Evolutionary conservation across 1,284 basidiomycete genomes (phyloP).

Genomic region (Pholiota adiposa): DNA sequence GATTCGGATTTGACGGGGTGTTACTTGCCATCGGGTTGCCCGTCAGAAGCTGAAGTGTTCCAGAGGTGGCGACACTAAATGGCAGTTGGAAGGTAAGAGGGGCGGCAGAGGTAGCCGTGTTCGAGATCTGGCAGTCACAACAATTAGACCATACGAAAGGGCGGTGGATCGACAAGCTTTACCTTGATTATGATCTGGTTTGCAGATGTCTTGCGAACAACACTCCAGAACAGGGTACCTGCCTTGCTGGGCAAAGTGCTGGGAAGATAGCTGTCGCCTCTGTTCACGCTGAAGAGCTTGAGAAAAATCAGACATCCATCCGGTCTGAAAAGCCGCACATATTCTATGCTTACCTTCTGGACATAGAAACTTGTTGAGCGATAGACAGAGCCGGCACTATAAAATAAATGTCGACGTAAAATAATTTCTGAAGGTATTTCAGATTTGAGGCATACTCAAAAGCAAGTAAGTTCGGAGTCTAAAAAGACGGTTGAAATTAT

Average conservation of each 20-base stretch:
- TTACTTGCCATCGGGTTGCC: constrained; percentile 55
- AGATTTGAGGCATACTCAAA: constrained; percentile 54
- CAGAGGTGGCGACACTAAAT: constrained; percentile 48
- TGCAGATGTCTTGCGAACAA: constrained; percentile 48
- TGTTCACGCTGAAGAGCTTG: constrained; percentile 59
- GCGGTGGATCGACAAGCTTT: neutral
- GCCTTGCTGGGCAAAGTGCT: constrained; percentile 56
- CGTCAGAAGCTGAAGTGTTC: constrained; percentile 49
- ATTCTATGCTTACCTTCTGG: constrained; percentile 57
- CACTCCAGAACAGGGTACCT: constrained; percentile 64
- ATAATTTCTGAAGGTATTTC: no score
- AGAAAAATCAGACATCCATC: neutral
- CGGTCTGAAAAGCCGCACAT: no score
- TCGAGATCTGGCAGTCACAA: constrained; percentile 50
- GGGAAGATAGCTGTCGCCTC: constrained; percentile 63
- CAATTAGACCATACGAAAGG: no score
- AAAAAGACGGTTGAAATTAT: constrained; percentile 1
- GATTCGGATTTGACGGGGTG: constrained; percentile 51
- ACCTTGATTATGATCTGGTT: constrained; percentile 63
- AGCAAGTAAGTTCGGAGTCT: constrained; percentile 69
- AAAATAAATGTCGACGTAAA: neutral
- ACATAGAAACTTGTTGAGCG: constrained; percentile 68
- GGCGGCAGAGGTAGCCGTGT: constrained; percentile 45
- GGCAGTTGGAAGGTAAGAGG: constrained; percentile 58
- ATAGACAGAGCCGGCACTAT: constrained; percentile 55